A percentile compares a stretch with the other conserved stretches of the same genome.
Conservation (phyloP, 202 grass and related monocot genomes). For the Panicum hallii region DNA sequence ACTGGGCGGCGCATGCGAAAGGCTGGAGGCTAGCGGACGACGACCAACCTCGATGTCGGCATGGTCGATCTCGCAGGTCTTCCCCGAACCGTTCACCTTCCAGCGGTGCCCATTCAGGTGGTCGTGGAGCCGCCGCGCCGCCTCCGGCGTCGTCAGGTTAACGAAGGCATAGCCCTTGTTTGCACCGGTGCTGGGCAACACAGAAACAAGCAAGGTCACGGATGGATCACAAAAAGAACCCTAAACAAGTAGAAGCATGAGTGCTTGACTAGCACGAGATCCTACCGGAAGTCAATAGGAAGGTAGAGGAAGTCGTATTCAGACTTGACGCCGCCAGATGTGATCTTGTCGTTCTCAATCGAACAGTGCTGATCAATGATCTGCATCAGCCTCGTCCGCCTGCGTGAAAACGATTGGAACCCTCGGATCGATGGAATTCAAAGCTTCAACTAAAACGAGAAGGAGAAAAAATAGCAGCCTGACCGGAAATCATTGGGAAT, state of each 20-base stretch:
- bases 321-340: background rate
- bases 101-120: conserved; percentile 44
- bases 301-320: conserved; percentile 73
- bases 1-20: background rate
- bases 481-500: conserved; percentile 47
- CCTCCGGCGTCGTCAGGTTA: conserved; percentile 51
- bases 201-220: background rate
- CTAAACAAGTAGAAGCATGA: background rate
- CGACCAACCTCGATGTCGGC: conserved; percentile 37
- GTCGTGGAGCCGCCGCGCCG: conserved; percentile 33
- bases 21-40: background rate
- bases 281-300: conserved; percentile 61
- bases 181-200: conserved; percentile 29
- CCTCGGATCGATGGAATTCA: background rate
- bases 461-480: background rate
- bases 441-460: background rate
- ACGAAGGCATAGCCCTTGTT: conserved; percentile 71
- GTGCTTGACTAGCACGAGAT: background rate
- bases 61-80: conserved; percentile 55
- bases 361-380: conserved; percentile 52
- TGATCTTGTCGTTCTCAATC: conserved; percentile 31
- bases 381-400: conserved; percentile 36
- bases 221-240: background rate
- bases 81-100: conserved; percentile 26
- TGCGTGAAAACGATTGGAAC: background rate